phyloP scores from a whole-genome alignment of 257 asterid genomes.

The Solanum arcanum region DNA sequence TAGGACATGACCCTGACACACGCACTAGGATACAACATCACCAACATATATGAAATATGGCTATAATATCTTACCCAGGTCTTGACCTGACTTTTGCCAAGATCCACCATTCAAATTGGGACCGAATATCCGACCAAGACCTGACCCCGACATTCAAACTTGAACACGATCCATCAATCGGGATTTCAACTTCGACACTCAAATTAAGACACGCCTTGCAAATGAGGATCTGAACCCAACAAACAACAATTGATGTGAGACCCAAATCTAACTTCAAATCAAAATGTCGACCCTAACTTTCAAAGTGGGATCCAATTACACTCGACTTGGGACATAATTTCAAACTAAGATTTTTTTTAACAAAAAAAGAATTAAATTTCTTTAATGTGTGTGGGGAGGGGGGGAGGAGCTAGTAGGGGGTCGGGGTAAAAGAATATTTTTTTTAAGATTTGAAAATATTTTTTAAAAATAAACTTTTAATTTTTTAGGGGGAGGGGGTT shows the following conservation, averaged over 20 bases:
- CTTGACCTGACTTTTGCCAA: not conserved
- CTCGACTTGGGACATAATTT: not conserved
- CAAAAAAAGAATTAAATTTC: no score
- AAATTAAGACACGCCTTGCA: not conserved
- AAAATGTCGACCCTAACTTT: not conserved
- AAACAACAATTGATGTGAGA: not conserved
- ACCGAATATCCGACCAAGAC: not conserved
- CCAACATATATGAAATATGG: no score
- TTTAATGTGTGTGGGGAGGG: not conserved
- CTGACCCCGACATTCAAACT: not conserved
- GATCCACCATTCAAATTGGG: not conserved
- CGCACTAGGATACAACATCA: no score
- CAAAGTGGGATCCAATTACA: not conserved
- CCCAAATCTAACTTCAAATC: not conserved
- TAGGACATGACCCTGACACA: no score
- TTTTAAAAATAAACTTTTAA: no score
- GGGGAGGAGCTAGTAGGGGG: not conserved
- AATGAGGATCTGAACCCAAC: not conserved
- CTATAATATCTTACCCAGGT: not conserved
- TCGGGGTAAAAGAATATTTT: not conserved
- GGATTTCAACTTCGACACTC: not conserved
- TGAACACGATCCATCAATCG: not conserved
- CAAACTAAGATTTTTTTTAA: not conserved
- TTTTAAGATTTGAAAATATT: no score
- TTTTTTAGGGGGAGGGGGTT: not conserved